These are phyloP conservation scores for Coffea eugenioides DNA, from an alignment of 257 asterid genomes.

Conservation along the genomic window DNA sequence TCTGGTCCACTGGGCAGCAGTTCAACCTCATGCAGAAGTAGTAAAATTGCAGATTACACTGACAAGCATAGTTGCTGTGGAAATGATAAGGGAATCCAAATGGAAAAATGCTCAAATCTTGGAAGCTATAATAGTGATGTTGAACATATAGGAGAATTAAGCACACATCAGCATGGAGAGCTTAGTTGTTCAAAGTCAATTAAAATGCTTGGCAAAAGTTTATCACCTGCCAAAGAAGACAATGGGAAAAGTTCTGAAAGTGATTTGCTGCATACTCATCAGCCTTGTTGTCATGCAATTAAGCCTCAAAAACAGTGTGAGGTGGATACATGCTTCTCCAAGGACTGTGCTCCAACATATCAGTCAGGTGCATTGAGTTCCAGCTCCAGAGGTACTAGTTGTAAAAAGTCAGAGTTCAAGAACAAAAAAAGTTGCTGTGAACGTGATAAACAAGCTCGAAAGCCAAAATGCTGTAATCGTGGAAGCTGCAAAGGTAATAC, in stretches of 20 bases:
- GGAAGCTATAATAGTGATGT: slow-evolving; percentile 7
- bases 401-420: slow-evolving; percentile 17
- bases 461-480: slow-evolving; percentile 12
- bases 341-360: slow-evolving; percentile 7
- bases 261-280: background rate
- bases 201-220: background rate
- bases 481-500: slow-evolving; percentile 9
- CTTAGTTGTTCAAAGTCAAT: background rate
- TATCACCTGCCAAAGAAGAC: slow-evolving; percentile 12
- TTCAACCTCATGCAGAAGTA: slow-evolving; percentile 12
- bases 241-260: background rate
- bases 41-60: slow-evolving; percentile 17
- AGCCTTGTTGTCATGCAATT: background rate
- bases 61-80: slow-evolving; percentile 14
- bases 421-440: slow-evolving; percentile 13
- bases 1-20: background rate
- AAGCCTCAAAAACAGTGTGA: slow-evolving; percentile 24
- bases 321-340: slow-evolving; percentile 23
- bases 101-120: slow-evolving; percentile 10
- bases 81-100: slow-evolving; percentile 3
- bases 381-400: slow-evolving; percentile 9
- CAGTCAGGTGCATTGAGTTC: slow-evolving; percentile 1
- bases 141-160: slow-evolving; percentile 16
- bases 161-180: background rate
- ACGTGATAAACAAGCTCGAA: slow-evolving; percentile 1